Percentiles rank a stretch among this genome's conserved stretches.
Evolutionary conservation across 2,329 filamentous ascomycete genomes (phyloP).

Genomic region (Ophiostoma populinum): DNA sequence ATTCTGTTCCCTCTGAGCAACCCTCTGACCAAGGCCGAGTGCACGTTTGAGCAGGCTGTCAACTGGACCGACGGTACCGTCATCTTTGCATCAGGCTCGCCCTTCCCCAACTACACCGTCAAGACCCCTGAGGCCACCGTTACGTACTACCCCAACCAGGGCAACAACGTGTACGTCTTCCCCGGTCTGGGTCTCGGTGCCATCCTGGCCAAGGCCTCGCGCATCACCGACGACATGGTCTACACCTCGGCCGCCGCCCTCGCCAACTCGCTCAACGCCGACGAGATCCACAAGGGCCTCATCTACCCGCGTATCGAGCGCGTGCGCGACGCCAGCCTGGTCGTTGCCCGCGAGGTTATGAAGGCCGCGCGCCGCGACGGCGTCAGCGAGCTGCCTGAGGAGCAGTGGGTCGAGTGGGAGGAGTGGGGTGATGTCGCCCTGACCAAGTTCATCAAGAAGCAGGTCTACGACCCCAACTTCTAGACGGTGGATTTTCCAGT

Average conservation of each 20-base stretch:
- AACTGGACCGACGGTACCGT: constrained; percentile 78
- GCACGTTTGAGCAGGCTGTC: constrained; percentile 88
- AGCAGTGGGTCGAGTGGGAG: constrained; percentile 55
- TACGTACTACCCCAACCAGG: constrained; percentile 64
- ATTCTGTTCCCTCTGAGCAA: constrained; percentile 96
- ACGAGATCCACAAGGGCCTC: constrained; percentile 68
- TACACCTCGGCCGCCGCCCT: constrained; percentile 81
- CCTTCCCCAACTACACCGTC: constrained; percentile 59
- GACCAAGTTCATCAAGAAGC: constrained; percentile 40
- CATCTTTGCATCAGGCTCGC: constrained; percentile 89
- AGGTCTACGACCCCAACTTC: constrained; percentile 39
- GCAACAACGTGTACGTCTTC: constrained; percentile 87
- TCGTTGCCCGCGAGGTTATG: constrained; percentile 84
- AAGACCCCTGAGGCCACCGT: constrained; percentile 41
- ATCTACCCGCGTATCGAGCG: constrained; percentile 85
- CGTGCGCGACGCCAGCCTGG: constrained; percentile 74
- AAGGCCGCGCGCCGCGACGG: constrained; percentile 73
- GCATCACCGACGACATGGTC: constrained; percentile 88
- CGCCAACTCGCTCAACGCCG: constrained; percentile 56
- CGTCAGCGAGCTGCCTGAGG: constrained; percentile 51
- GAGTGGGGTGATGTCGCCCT: constrained; percentile 50
- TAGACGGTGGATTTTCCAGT: constrained; percentile 3
- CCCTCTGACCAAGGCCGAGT: constrained; percentile 91
- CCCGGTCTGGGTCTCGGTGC: constrained; percentile 87
- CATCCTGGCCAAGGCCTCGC: constrained; percentile 75